Conservation (phyloP, 2,329 filamentous ascomycete species). For the Botrytis squamosa region DNA sequence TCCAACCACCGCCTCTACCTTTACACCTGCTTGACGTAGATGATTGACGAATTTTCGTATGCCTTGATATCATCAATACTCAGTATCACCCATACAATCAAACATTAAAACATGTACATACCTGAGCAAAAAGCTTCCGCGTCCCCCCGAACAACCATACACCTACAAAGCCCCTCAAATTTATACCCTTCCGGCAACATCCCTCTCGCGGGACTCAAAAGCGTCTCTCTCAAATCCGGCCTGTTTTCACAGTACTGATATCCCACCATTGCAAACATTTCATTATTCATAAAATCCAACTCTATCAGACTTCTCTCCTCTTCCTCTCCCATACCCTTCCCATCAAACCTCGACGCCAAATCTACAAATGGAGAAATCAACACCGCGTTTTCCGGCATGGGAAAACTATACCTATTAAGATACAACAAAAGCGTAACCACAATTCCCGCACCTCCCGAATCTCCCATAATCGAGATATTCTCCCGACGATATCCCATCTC, state of each 20-base stretch:
- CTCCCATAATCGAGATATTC: background rate
- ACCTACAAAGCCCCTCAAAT: background rate
- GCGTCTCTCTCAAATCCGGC: background rate
- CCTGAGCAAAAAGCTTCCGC: background rate
- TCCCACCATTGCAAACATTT: background rate
- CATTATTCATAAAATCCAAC: constrained; percentile 6
- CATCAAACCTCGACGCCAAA: background rate
- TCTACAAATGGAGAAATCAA: constrained; percentile 7
- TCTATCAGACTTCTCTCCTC: background rate
- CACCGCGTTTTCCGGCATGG: background rate
- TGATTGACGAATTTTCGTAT: background rate
- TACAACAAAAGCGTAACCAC: background rate
- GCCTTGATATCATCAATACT: background rate
- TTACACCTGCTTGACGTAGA: background rate
- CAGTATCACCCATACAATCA: background rate
- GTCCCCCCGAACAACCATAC: constrained; percentile 2
- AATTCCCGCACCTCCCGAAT: background rate
- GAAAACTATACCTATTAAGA: background rate
- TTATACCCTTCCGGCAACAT: background rate
- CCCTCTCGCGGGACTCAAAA: background rate
- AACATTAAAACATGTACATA: background rate
- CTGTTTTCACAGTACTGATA: constrained; percentile 8
- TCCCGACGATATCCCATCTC: background rate
- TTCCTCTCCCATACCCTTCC: background rate
- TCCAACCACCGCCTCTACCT: background rate